Base-by-base conservation (phyloP, 148 eudicot species). In the Rhododendron mucronatum region DNA sequence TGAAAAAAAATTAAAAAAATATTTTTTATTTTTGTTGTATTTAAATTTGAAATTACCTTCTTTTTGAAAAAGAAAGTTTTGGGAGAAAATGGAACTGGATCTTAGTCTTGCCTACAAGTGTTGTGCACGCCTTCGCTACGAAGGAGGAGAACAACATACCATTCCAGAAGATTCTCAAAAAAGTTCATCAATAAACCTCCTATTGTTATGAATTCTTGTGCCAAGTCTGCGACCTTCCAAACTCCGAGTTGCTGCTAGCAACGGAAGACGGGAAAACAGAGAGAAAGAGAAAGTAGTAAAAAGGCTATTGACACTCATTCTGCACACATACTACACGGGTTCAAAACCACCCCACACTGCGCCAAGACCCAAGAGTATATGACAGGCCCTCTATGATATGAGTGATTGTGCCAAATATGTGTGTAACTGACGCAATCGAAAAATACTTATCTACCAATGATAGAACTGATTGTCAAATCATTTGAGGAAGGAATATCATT, bases 401-500 rank as follows among this genome's bases (percentile, higher is more conserved):
- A 63, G 30, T n/a, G 69, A 3, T 5, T 57, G 67, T 61, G 67
- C 67, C 9, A 63, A n/a, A 15, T 10, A 67, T 67, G 74, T 65
- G 33, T 26, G 33, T 26, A 26, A 67, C 30, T 3, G 4, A 0
- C 15, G 3, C 28, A 0, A 67, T 71, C 5, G 20, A 71, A 13
- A 71, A 33, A 4, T 6, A 65, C 33, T 87, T 84, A 94, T 90
- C 96, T 90, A 55, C 90, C 93, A 44, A 89, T 26, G 15, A 92
- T 88, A n/a, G 65, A 71, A 83, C 90, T 92, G 28, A 93, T 71
- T 37, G 94, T 92, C n/a, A 91, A 76, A 89, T 89, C 84, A 84
- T 94, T 94, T 75, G 88, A 78, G 51, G 92, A 86, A 50, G 59
- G 90, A 79, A 45, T 37, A 5, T 88, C 90, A 55, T 80, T 78